phyloP scores from a whole-genome alignment of 140 eudicot species.

The Senecio squalidus region DNA sequence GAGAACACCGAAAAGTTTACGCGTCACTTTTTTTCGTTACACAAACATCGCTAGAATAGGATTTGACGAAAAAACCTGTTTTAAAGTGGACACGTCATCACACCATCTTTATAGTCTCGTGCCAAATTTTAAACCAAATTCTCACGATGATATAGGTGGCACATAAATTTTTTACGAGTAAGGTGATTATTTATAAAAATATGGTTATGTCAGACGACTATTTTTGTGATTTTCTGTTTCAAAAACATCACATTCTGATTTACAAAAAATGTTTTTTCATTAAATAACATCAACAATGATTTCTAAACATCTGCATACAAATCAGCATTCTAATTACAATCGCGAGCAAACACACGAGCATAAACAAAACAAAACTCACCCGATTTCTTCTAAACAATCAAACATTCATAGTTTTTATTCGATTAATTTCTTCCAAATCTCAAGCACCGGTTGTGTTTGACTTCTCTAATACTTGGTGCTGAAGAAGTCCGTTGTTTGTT shows the following conservation, averaged over 20 bases:
- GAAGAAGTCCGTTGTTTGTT: conserved; percentile 36
- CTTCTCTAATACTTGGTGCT: conserved; percentile 40
- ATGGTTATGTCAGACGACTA: too few relatives aligned
- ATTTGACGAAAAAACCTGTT: too few relatives aligned
- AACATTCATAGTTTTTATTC: conserved; percentile 1
- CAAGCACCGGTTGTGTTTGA: conserved; percentile 62
- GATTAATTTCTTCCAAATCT: conserved; percentile 38
- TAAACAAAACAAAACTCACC: conserved; percentile 9
- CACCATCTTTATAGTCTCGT: too few relatives aligned
- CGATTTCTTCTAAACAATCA: conserved; percentile 1
- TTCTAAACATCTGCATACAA: conserved; percentile 3
- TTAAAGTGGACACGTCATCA: too few relatives aligned
- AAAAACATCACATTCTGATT: background rate
- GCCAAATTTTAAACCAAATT: too few relatives aligned
- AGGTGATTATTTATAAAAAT: too few relatives aligned
- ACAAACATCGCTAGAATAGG: too few relatives aligned
- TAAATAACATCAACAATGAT: conserved; percentile 1
- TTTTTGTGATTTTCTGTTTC: too few relatives aligned
- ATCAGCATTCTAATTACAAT: conserved; percentile 22
- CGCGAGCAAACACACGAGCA: background rate
- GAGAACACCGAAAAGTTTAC: too few relatives aligned
- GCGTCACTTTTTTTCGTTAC: too few relatives aligned
- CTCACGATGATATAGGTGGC: too few relatives aligned
- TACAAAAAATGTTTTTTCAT: conserved; percentile 1
- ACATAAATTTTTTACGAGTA: too few relatives aligned